Evolutionary conservation across 2,329 filamentous ascomycete species (phyloP).

Genomic region (Coleophoma cylindrospora): DNA sequence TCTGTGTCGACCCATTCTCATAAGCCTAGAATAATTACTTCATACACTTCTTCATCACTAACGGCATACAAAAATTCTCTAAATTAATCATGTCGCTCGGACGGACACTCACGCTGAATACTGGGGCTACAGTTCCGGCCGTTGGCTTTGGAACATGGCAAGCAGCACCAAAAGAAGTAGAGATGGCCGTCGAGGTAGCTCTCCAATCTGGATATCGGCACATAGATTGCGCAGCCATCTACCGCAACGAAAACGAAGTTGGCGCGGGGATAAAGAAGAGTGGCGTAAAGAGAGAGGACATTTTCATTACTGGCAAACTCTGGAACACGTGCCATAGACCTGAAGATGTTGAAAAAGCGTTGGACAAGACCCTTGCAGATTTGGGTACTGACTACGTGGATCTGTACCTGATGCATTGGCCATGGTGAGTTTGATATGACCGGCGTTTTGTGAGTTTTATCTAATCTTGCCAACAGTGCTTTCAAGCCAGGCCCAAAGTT

Average conservation of each 20-base stretch:
- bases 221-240: conserved; percentile 13
- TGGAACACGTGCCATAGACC: conserved; percentile 42
- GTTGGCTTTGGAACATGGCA: conserved; percentile 42
- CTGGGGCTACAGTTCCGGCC: conserved; percentile 26
- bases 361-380: conserved; percentile 25
- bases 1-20: no score
- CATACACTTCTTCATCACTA: no score
- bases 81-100: background rate
- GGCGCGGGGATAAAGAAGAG: conserved; percentile 30
- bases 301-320: conserved; percentile 48
- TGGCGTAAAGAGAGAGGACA: conserved; percentile 30
- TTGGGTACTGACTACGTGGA: conserved; percentile 31
- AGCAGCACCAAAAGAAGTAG: conserved; percentile 29
- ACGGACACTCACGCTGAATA: conserved; percentile 29
- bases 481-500: conserved; percentile 5
- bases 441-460: background rate
- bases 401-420: conserved; percentile 30
- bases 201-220: conserved; percentile 55
- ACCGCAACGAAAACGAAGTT: conserved; percentile 30
- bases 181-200: conserved; percentile 34
- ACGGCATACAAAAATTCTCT: no score
- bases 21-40: no score
- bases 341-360: conserved; percentile 19
- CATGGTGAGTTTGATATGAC: conserved; percentile 3
- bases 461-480: background rate